Base-by-base conservation (phyloP, 768 basidiomycete species). In the Phaffia australis region DNA sequence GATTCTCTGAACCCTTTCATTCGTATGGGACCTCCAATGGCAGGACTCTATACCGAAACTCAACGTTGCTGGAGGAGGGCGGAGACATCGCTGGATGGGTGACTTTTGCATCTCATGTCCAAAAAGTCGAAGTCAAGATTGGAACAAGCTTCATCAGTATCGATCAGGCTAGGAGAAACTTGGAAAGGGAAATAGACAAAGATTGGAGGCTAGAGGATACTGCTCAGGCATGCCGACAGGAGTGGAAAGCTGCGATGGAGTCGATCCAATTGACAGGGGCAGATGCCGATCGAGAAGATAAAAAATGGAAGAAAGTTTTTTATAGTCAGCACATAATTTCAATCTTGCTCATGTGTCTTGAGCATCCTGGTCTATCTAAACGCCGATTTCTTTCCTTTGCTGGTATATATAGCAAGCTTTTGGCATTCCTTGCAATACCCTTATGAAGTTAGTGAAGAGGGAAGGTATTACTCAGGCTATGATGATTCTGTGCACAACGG, bases 81-180 rank as follows among this genome's bases (percentile, higher is more conserved):
- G 81, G 79, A 3, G 73, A 74, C 3, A 83, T 88, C 65, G 66
- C 70, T 19, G 86, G 80, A 0, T 76, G 71, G 61, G 75, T 74
- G 11, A 67, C 73, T 19, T 77, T 77, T 58, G 70, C 73, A 0
- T 60, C 63, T 1, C 68, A 71, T 3, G 72, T 78, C 25, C 72
- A 74, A 16, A 69, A 73, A 8, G 77, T 86, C 51, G 79, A 82
- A 7, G 81, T 85, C 9, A 78, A 84, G 15, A 78, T 88, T 1
- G 86, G 85, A 2, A 84, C 86, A 3, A 87, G 86, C 4, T 87
- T 87, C 73, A 85, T 88, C 65, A 86, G 85, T 0, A 76, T 83
- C 8, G 83, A 84, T 3, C 86, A 87, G 67, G 85, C 85, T 0
- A 75, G 81, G 48, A 70, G 69, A 71, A 73, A 65, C 23, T 57